Base-by-base conservation (phyloP, 805 yeast species). In the Starmera caribaea region DNA sequence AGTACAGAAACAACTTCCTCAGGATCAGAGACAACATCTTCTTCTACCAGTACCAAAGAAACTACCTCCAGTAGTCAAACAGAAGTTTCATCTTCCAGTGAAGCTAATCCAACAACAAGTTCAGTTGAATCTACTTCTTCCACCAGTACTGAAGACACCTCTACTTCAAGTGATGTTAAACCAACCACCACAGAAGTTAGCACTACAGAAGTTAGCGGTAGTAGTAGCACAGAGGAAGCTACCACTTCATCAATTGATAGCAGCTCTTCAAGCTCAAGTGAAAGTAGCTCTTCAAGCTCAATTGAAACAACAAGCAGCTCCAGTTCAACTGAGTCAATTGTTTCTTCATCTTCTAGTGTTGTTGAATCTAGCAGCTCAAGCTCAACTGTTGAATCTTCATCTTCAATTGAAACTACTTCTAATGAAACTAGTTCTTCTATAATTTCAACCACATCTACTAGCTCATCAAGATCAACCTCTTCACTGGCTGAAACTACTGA, bases 291-390 rank as follows among this genome's bases (percentile, higher is more conserved):
- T 9, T 28, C 35, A 40, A 49, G 38, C 13, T 28, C 35, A 40
- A 49, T 38, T 44, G 50, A 34, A 42, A 44, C 41, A 48, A 43
- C 35, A 45, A 46, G 30, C 45, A 41, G 34, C 29, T 34, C 32
- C 24, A 37, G 29, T 38, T 44, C 44, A 39, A 44, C 30, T 50
- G 48, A 53, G 52, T 17, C 40, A 38, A 38, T 39, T 29, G 41
- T 40, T 21, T 35, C 45, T n/a, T 34, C n/a, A n/a, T n/a, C 46
- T 30, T 38, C 43, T 33, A 36, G 33, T 46, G 30, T 36, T 36
- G 26, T 45, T 37, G 24, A 41, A 37, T 29, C 39, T 37, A 21
- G 36, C 36, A 37, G 49, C 4, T 16, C 45, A 9, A 21, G 40
- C 11, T 26, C 40, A 12, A 15, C 42, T 8, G 15, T 39, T 16